A percentile compares a stretch with the other conserved stretches of the same genome.
Conservation (phyloP, 2,329 filamentous ascomycete species). For the Hypoxylon sp. region DNA sequence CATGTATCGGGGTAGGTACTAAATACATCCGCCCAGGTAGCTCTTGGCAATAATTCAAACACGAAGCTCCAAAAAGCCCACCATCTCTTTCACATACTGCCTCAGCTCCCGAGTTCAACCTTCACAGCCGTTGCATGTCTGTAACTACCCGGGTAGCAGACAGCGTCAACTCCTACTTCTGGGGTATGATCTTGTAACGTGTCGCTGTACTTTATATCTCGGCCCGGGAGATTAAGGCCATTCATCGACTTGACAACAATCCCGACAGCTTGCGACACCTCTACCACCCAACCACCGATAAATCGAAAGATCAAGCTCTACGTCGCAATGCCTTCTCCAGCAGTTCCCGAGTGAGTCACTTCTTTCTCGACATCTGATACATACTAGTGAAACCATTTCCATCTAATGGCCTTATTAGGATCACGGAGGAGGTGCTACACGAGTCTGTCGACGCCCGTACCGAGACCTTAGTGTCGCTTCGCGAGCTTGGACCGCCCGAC, state of each 20-base stretch:
- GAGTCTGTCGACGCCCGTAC: constrained; percentile 93
- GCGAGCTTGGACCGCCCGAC: constrained; percentile 95
- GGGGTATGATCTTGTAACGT: not conserved
- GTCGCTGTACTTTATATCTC: not conserved
- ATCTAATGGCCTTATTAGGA: constrained; percentile 62
- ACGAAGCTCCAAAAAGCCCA: constrained; percentile 5
- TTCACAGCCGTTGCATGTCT: not conserved
- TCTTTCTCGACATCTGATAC: constrained; percentile 6
- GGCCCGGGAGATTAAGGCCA: not conserved
- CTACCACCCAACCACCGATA: not conserved
- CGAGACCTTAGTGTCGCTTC: constrained; percentile 84
- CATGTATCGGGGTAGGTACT: constrained; percentile 5
- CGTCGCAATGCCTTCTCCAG: constrained; percentile 50
- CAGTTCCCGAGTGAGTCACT: constrained; percentile 50
- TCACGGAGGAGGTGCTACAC: constrained; percentile 92
- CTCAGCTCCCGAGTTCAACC: not conserved
- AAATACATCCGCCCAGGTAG: no score
- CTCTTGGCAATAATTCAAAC: constrained; percentile 12
- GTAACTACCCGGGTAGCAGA: not conserved
- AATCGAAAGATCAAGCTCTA: constrained; percentile 14
- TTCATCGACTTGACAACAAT: not conserved
- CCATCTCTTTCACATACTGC: constrained; percentile 4
- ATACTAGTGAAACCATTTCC: not conserved
- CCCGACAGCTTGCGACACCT: not conserved
- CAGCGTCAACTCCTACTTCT: not conserved